Evolutionary conservation across 2,329 filamentous ascomycete species (phyloP).

Genomic region (Coniella lustricola): DNA sequence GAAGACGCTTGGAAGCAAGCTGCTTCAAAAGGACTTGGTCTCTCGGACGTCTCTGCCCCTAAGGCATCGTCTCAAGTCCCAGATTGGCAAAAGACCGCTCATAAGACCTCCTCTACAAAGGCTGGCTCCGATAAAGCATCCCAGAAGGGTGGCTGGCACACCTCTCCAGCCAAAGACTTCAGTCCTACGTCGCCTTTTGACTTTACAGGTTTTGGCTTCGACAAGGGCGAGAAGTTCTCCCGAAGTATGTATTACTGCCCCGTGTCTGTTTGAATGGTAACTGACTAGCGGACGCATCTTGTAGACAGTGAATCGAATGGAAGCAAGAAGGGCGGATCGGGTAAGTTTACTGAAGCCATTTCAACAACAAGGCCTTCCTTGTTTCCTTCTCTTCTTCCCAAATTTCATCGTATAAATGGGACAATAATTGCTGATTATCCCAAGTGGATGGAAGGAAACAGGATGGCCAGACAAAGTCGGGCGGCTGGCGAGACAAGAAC

Average conservation of each 20-base stretch:
- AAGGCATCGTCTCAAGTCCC: neutral
- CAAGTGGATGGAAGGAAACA: too few species aligned
- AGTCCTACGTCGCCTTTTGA: neutral
- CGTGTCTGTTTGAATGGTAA: neutral
- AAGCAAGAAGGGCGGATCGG: slow-evolving; percentile 1
- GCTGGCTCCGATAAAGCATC: neutral
- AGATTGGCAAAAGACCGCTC: neutral
- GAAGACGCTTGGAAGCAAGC: neutral
- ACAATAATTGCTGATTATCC: too few species aligned
- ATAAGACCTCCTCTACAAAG: neutral
- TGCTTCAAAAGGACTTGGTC: slow-evolving; percentile 2
- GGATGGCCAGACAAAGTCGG: too few species aligned
- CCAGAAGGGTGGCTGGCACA: neutral
- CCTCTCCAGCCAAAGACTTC: neutral
- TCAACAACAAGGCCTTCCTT: too few species aligned
- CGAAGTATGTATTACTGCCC: neutral
- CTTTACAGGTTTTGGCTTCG: neutral
- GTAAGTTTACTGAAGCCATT: slow-evolving; percentile 1
- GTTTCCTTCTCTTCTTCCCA: too few species aligned
- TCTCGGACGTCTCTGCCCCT: slow-evolving; percentile 1
- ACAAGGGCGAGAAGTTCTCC: neutral
- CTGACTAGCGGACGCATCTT: neutral
- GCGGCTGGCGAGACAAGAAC: too few species aligned
- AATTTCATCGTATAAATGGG: too few species aligned
- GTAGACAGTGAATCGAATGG: slow-evolving; percentile 3